phyloP scores from a whole-genome alignment of 2,329 filamentous ascomycete genomes.

The Teratosphaeria epicoccoides region DNA sequence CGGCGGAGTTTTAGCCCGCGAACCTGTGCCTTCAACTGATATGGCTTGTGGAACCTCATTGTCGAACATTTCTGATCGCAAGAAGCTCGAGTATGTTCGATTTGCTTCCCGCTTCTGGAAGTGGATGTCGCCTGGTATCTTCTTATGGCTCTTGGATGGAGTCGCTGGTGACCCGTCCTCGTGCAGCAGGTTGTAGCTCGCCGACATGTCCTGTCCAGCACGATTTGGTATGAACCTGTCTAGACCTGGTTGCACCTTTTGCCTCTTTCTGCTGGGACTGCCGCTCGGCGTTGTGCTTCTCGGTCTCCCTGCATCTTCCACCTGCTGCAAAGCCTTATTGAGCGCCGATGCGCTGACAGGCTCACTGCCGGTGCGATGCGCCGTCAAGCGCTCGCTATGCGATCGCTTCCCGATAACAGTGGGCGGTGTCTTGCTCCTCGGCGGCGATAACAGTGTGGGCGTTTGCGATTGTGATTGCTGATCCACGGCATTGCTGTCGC shows the following conservation, averaged over 20 bases:
- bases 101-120: constrained; percentile 96
- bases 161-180: constrained; percentile 90
- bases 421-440: constrained; percentile 50
- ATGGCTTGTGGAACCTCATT: constrained; percentile 74
- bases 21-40: constrained; percentile 50
- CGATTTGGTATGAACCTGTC: constrained; percentile 87
- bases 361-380: constrained; percentile 34
- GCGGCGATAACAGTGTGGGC: constrained; percentile 43
- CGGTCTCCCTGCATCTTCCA: constrained; percentile 48
- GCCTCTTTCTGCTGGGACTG: constrained; percentile 59
- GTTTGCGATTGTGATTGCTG: constrained; percentile 22
- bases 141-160: constrained; percentile 73
- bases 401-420: constrained; percentile 40
- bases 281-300: constrained; percentile 50
- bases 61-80: constrained; percentile 89
- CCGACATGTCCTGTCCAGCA: constrained; percentile 83
- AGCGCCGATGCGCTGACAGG: constrained; percentile 50
- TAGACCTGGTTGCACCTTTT: constrained; percentile 47
- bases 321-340: constrained; percentile 50
- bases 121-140: constrained; percentile 84
- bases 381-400: constrained; percentile 21
- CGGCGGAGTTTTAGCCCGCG: constrained; percentile 61
- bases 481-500: not conserved
- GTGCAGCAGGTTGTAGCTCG: constrained; percentile 82
- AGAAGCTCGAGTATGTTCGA: constrained; percentile 74